Base-by-base conservation (phyloP, 2,329 filamentous ascomycete genomes). In the Cryphonectria nitschkei region DNA sequence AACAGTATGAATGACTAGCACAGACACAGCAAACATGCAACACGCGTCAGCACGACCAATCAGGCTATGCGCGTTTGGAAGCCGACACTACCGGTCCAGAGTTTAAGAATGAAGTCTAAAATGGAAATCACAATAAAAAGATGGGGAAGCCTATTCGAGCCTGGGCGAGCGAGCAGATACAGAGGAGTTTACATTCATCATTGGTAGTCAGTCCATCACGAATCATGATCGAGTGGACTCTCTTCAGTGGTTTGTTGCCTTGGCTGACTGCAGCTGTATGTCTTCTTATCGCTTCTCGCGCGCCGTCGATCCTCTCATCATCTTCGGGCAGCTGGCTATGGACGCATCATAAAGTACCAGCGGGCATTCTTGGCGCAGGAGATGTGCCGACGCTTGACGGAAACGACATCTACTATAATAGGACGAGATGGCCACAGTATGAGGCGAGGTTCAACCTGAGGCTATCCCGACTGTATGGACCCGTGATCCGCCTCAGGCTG, bases 41-140 rank as follows among this genome's bases (percentile, higher is more conserved):
- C 14, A 19, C 32, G 56, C 56, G 56, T n/a, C 29, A 60, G 56
- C 32, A 60, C 34, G 7, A 26, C 58, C 58, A 61, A 61, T 61
- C 34, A 61, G 58, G 19, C 4, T 22, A 39, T 61, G 5, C 2
- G 5, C 34, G n/a, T 61, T 61, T 61, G 32, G 32, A 39, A 39
- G 34, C 58, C 7, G 34, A 3, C 46, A 9, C 19, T 14, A 22
- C 58, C 34, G 58, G 54, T 32, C 26, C 7, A 58, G 29, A 58
- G 54, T 32, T 58, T 58, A 34, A 58, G 32, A 29, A 16, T 13
- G 5, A 29, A 5, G 26, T 75, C 74, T 66, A 75, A 76, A 7
- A 62, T 73, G 3, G 60, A 37, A 22, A 60, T n/a, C 1, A 60
- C n/a, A 34, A 77, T 69, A 58, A 72, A 5, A 76, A 68, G 5